Evolutionary conservation across 2,329 filamentous ascomycete genomes (phyloP), one percentile per base, ranked within the genome.

Genomic region (Paracamarosporium sp.): DNA sequence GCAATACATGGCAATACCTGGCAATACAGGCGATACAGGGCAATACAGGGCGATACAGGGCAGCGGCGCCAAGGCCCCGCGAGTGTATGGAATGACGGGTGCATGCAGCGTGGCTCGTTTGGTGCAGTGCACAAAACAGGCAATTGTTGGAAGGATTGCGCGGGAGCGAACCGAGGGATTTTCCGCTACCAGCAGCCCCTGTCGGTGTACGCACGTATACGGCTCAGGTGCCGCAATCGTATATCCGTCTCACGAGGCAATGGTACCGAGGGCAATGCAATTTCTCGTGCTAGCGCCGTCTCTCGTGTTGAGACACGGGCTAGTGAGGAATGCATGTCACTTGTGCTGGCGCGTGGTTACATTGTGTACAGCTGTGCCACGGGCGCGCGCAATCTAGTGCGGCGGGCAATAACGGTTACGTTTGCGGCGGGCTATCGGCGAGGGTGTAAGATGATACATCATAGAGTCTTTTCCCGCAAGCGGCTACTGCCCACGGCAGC

Each of bases 121-220:
- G 33, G 15, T 40, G 22, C 33, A 30, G 6, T 51, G 48, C 47
- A 51, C 48, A 22, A 51, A 51, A 51, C 35, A 51, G 48, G 48
- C 48, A 51, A 51, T 51, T 31, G 48, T 51, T 31, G 35, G 27
- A 20, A 51, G 36, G 48, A 50, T 50, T 36, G 15, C 36, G 48
- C 48, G 35, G 47, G 33, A 50, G 47, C n/a, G 22, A 50, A 24
- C 48, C 48, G 48, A 51, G 48, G 48, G 48, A 51, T 51, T 51
- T 38, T 11, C 48, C 48, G 48, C 48, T 51, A 51, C 36, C 17
- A 22, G n/a, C 31, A 13, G 11, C 47, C 46, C 48, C 48, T 51
- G 48, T 28, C 33, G 12, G 25, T 40, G 47, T 38, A 48, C 22
- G 30, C 30, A 27, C 30, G 45, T 36, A 48, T 48, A 48, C 30